Evolutionary conservation across 2,329 filamentous ascomycete genomes (phyloP).

Genomic region (Didymella glomerata): DNA sequence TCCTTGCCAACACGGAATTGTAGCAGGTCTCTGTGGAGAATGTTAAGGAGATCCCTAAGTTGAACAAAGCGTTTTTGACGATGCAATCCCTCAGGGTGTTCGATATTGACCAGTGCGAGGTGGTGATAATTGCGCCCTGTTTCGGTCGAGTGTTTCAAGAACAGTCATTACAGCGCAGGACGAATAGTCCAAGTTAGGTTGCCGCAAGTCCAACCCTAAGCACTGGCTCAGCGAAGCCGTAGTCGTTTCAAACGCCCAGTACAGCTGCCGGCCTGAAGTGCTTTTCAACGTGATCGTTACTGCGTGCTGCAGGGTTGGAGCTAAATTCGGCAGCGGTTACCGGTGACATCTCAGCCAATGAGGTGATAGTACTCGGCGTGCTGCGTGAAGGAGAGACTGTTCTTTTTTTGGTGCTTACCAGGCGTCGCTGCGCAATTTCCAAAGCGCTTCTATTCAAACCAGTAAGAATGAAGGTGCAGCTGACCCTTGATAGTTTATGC

Average conservation of each 20-base stretch:
- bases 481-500: not conserved
- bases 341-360: slow-evolving; percentile 8
- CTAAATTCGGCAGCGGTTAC: not conserved
- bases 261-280: slow-evolving; percentile 8
- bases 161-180: not conserved
- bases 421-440: not conserved
- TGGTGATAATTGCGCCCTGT: slow-evolving; percentile 4
- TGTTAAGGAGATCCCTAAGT: not conserved
- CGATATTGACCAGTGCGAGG: slow-evolving; percentile 8
- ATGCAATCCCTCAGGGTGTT: slow-evolving; percentile 2
- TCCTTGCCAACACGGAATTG: slow-evolving; percentile 1
- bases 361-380: not conserved
- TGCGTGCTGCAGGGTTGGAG: slow-evolving; percentile 3
- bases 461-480: not conserved
- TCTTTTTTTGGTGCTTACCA: not conserved
- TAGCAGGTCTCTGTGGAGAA: slow-evolving; percentile 7
- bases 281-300: slow-evolving; percentile 5
- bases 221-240: not conserved
- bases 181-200: not conserved
- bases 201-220: not conserved
- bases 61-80: slow-evolving; percentile 2
- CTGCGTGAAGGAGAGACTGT: slow-evolving; percentile 3
- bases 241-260: slow-evolving; percentile 12
- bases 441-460: not conserved
- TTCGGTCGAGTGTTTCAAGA: slow-evolving; percentile 7